These are phyloP conservation scores for Backusella psychrophila DNA, from an alignment of 192 early-diverging fungal species.

Conservation along the genomic window DNA sequence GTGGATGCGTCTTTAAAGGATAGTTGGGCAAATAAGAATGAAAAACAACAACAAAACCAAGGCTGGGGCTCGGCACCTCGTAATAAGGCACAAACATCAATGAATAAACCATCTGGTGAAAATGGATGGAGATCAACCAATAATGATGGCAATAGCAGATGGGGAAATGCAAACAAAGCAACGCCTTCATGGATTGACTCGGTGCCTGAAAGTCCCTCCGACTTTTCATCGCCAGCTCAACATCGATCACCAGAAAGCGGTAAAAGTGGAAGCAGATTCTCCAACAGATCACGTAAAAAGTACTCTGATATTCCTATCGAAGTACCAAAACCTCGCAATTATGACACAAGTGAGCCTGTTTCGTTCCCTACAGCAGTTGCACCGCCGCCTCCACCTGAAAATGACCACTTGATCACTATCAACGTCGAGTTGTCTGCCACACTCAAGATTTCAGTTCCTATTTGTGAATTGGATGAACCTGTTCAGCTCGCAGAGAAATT, in stretches of 20 bases:
- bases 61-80: not conserved
- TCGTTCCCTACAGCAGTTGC: not conserved
- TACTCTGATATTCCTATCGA: conserved; percentile 4
- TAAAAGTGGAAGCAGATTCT: not conserved
- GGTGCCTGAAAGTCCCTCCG: not conserved
- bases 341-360: not conserved
- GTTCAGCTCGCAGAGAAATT: not conserved
- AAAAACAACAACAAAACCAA: not conserved
- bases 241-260: not conserved
- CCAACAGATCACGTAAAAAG: not conserved
- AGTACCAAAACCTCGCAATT: conserved; percentile 9
- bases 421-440: not conserved
- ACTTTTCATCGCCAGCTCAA: not conserved
- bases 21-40: not conserved
- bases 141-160: not conserved
- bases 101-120: not conserved
- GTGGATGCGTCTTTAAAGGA: not conserved
- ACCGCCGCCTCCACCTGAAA: not conserved
- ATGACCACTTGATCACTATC: not conserved
- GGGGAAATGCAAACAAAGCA: not conserved
- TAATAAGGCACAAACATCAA: not conserved
- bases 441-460: not conserved
- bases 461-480: not conserved
- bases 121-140: not conserved
- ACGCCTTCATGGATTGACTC: conserved; percentile 1